Evolutionary conservation across 306 rosid genomes (phyloP).

Genomic region (Trifolium subterraneum): DNA sequence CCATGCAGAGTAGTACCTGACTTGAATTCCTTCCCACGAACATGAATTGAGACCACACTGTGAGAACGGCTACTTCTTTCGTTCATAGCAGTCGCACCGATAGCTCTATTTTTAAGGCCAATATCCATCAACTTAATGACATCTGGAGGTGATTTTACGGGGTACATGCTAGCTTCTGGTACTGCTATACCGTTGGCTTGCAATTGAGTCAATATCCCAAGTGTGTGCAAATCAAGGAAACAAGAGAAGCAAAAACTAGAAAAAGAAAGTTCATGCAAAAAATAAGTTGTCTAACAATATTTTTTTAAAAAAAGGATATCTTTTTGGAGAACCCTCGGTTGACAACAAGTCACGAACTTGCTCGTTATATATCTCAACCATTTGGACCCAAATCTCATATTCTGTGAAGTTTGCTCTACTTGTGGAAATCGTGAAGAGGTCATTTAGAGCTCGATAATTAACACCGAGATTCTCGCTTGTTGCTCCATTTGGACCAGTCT

Average conservation of each 20-base stretch:
- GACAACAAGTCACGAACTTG: conserved; percentile 61
- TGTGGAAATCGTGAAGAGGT: conserved; percentile 50
- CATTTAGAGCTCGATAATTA: conserved; percentile 58
- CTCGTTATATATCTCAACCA: conserved; percentile 61
- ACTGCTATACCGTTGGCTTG: conserved; percentile 53
- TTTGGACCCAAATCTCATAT: conserved; percentile 57
- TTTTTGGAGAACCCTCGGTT: conserved; percentile 39
- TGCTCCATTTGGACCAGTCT: conserved; percentile 62
- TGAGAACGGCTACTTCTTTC: conserved; percentile 68
- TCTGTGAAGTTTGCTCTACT: conserved; percentile 35
- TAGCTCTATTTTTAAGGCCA: conserved; percentile 57
- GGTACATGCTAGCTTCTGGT: conserved; percentile 59
- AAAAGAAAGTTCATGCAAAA: conserved; percentile 24
- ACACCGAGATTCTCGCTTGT: conserved; percentile 54
- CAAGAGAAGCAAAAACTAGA: conserved; percentile 12
- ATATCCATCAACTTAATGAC: conserved; percentile 51
- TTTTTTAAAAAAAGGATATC: conserved; percentile 47
- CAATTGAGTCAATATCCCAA: conserved; percentile 52
- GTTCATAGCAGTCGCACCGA: conserved; percentile 58
- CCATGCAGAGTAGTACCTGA: conserved; percentile 52
- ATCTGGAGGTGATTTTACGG: conserved; percentile 51
- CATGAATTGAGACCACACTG: conserved; percentile 57
- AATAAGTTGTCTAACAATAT: neutral
- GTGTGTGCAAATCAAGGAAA: conserved; percentile 71
- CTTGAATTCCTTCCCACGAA: conserved; percentile 50